Conservation (phyloP, 352 stramenopile species). For the Thalassiosira livingstoniorum region DNA sequence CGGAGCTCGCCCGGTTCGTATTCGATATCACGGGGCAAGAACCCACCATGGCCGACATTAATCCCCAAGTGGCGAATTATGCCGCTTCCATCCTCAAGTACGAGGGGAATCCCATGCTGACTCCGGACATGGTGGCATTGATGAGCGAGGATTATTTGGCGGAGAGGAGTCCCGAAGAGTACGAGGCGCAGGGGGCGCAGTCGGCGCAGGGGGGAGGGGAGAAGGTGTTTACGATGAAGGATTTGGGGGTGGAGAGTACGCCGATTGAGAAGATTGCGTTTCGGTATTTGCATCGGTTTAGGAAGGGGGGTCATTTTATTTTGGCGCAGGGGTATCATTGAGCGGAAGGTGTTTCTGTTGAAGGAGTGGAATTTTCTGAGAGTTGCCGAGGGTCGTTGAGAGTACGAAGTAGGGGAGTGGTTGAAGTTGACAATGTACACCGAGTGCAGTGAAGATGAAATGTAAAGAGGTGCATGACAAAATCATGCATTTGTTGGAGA, state of each 20-base stretch:
- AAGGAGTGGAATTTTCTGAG: no score
- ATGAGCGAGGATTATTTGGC: constrained; percentile 80
- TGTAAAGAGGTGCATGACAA: no score
- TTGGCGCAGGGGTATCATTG: constrained; percentile 81
- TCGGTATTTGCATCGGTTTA: constrained; percentile 95
- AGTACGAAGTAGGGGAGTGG: no score
- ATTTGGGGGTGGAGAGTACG: constrained; percentile 88
- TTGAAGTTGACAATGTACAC: no score
- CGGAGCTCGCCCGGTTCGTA: constrained; percentile 96
- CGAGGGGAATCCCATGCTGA: constrained; percentile 74
- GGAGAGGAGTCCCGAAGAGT: constrained; percentile 69
- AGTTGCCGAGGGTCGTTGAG: no score
- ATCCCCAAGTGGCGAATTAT: constrained; percentile 54
- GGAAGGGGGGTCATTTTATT: constrained; percentile 93
- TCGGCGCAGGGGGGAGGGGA: constrained; percentile 47
- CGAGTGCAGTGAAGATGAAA: no score
- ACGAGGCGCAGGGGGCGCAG: constrained; percentile 52
- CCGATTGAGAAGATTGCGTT: constrained; percentile 95
- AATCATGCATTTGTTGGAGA: no score
- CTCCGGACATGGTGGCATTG: constrained; percentile 78
- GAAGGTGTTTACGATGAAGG: constrained; percentile 81
- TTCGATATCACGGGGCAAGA: constrained; percentile 88
- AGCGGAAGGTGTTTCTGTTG: no score
- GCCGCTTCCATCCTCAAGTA: constrained; percentile 68
- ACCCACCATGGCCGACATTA: constrained; percentile 69